A percentile compares a stretch with the other conserved stretches of the same genome.
Evolutionary conservation across 768 basidiomycete species (phyloP).

Genomic region (Auriculariales sp.): DNA sequence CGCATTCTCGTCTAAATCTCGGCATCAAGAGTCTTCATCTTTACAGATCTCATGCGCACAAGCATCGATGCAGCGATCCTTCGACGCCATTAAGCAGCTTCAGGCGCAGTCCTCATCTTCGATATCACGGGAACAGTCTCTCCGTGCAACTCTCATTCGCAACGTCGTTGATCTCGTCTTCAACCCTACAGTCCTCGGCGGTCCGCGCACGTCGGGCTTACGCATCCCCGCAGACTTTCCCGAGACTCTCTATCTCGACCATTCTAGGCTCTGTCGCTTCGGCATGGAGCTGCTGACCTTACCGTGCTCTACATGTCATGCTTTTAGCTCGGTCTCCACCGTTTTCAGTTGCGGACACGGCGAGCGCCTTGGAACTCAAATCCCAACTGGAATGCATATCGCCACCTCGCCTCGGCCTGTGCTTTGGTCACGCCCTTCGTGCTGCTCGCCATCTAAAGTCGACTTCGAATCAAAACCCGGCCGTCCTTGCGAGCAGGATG

Average conservation of each 20-base stretch:
- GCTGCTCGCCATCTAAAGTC: no score
- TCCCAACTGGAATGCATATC: background rate
- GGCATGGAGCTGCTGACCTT: constrained; percentile 59
- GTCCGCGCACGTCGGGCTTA: constrained; percentile 17
- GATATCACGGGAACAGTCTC: constrained; percentile 36
- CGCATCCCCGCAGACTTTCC: constrained; percentile 32
- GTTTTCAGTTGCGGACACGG: background rate
- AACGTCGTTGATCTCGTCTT: constrained; percentile 19
- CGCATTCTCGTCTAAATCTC: constrained; percentile 42
- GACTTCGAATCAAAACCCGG: no score
- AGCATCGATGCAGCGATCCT: constrained; percentile 8
- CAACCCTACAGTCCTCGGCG: constrained; percentile 28
- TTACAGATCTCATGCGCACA: constrained; percentile 7
- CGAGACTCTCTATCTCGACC: constrained; percentile 74
- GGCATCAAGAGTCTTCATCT: constrained; percentile 10
- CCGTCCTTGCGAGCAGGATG: no score
- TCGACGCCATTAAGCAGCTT: constrained; percentile 35
- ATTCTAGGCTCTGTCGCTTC: constrained; percentile 47
- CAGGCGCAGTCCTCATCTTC: constrained; percentile 50
- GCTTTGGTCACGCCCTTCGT: background rate
- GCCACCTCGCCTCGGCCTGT: background rate
- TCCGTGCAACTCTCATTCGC: constrained; percentile 8
- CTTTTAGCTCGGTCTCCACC: constrained; percentile 43
- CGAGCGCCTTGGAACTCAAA: background rate
- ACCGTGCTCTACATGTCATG: constrained; percentile 65